phyloP scores from a whole-genome alignment of 192 early-diverging fungal genomes.

The Coemansia sp. region DNA sequence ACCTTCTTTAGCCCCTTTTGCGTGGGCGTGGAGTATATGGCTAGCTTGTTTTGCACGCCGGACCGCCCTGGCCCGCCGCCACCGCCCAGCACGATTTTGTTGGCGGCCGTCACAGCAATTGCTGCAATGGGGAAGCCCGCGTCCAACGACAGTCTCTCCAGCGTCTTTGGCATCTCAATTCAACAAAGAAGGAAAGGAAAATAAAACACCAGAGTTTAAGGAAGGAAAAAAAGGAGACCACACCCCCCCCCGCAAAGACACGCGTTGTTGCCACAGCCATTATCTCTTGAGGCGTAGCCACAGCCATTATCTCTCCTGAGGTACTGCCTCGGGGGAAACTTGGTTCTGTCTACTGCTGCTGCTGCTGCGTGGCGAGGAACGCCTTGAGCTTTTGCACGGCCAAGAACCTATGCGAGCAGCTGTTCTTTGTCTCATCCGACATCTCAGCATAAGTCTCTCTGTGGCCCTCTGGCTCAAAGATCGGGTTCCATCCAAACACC shows the following conservation, averaged over 20 bases:
- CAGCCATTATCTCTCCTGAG: no score
- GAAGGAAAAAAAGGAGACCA: no score
- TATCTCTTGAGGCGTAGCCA: no score
- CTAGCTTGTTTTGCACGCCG: constrained; percentile 85
- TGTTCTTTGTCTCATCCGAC: constrained; percentile 76
- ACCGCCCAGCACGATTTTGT: constrained; percentile 67
- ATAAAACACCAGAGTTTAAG: no score
- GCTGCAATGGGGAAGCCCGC: constrained; percentile 60
- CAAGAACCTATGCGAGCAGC: constrained; percentile 80
- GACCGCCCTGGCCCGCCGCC: constrained; percentile 78
- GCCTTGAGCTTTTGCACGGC: constrained; percentile 67
- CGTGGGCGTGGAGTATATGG: constrained; percentile 45
- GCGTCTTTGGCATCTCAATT: constrained; percentile 7
- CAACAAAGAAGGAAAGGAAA: neutral
- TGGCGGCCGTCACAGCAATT: constrained; percentile 52
- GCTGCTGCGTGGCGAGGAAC: constrained; percentile 23
- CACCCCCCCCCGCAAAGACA: no score
- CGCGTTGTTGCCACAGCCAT: no score
- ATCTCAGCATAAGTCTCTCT: constrained; percentile 82
- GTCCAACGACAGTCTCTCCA: constrained; percentile 20
- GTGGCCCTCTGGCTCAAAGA: constrained; percentile 81
- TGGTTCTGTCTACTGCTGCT: neutral
- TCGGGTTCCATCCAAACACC: constrained; percentile 94
- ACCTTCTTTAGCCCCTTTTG: constrained; percentile 15
- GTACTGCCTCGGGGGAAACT: no score